These are phyloP conservation scores for Durio zibethinus DNA, from an alignment of 345 rosid genomes.

Conservation along the genomic window DNA sequence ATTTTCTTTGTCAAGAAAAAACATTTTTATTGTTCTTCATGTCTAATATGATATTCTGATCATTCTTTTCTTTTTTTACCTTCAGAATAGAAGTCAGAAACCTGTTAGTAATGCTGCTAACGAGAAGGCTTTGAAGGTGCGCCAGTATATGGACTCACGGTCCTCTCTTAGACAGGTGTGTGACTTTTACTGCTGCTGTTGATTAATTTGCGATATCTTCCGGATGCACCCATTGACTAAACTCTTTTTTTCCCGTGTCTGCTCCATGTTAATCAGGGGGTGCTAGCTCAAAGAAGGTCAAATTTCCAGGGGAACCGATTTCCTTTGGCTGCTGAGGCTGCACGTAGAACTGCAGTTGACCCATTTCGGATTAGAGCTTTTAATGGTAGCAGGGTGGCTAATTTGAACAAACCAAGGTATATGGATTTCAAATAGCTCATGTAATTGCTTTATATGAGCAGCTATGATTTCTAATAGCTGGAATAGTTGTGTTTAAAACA, in stretches of 20 bases:
- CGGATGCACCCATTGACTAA: background rate
- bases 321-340: conserved; percentile 50
- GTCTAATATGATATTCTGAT: background rate
- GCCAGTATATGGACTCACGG: conserved; percentile 56
- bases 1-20: background rate
- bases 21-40: background rate
- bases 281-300: conserved; percentile 70
- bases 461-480: background rate
- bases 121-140: conserved; percentile 45
- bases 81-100: conserved; percentile 62
- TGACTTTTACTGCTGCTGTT: background rate
- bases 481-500: background rate
- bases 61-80: background rate
- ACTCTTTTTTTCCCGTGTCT: background rate
- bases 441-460: background rate
- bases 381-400: conserved; percentile 36
- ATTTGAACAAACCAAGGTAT: conserved; percentile 63
- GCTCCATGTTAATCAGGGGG: conserved; percentile 43
- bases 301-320: conserved; percentile 60
- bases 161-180: conserved; percentile 82
- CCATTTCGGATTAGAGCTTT: conserved; percentile 50
- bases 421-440: background rate
- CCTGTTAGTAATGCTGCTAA: conserved; percentile 34
- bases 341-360: conserved; percentile 53
- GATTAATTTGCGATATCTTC: background rate